Evolutionary conservation across 306 rosid species (phyloP).

Genomic region (Malus fusca): DNA sequence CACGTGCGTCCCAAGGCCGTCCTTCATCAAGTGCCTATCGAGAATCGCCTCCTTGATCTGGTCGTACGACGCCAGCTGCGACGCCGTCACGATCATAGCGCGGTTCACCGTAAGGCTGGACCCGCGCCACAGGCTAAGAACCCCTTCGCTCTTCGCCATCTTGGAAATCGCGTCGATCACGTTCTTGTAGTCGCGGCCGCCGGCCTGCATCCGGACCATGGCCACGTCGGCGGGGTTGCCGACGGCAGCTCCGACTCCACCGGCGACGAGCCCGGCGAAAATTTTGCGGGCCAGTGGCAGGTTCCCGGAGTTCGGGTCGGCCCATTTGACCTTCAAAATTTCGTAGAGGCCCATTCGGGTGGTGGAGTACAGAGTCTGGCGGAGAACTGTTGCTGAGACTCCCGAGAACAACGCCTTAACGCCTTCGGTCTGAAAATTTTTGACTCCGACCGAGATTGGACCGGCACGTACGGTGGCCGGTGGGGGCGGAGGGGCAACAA

Average conservation of each 20-base stretch:
- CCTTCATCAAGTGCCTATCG: conserved; percentile 48
- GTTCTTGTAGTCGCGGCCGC: conserved; percentile 73
- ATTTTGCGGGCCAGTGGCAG: conserved; percentile 43
- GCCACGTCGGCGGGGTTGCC: conserved; percentile 92
- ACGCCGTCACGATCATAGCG: conserved; percentile 90
- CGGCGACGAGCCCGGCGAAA: conserved; percentile 56
- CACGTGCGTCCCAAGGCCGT: conserved; percentile 74
- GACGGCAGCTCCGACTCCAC: conserved; percentile 69
- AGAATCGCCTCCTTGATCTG: conserved; percentile 61
- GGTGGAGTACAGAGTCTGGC: conserved; percentile 72
- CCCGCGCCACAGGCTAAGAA: conserved; percentile 81
- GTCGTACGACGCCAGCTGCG: conserved; percentile 80
- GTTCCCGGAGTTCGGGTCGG: conserved; percentile 39
- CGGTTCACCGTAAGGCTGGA: conserved; percentile 84
- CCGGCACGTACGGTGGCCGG: conserved; percentile 18
- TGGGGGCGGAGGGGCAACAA: conserved; percentile 1
- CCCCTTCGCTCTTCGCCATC: conserved; percentile 60
- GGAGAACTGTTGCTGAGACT: conserved; percentile 74
- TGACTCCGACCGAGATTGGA: conserved; percentile 43
- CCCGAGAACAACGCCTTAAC: conserved; percentile 50
- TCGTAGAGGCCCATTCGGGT: conserved; percentile 86
- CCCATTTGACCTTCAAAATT: conserved; percentile 54
- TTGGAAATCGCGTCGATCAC: conserved; percentile 58
- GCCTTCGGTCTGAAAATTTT: conserved; percentile 46
- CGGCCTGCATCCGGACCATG: conserved; percentile 93